phyloP scores from a whole-genome alignment of 352 stramenopile species.

The Phytophthora citricola region DNA sequence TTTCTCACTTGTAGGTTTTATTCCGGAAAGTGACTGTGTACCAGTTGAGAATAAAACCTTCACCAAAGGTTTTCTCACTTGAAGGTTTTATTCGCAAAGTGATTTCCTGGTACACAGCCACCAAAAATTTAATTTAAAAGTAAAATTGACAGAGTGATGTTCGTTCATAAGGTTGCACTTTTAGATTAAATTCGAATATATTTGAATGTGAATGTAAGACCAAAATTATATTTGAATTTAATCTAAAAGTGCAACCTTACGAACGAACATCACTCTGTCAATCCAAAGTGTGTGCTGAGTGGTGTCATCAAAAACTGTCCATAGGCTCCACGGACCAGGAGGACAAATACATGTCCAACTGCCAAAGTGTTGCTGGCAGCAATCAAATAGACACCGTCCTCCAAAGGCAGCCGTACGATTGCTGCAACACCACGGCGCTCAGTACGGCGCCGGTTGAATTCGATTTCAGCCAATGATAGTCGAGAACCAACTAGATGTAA shows the following conservation, averaged over 20 bases:
- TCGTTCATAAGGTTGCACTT: too few relatives aligned
- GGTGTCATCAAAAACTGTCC: not conserved
- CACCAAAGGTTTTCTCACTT: too few relatives aligned
- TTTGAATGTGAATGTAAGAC: not conserved
- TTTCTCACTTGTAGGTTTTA: too few relatives aligned
- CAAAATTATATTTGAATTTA: slow-evolving; percentile 6
- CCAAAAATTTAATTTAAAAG: too few relatives aligned
- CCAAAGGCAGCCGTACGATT: slow-evolving; percentile 1
- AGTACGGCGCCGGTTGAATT: slow-evolving; percentile 6
- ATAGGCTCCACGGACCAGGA: not conserved
- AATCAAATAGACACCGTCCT: slow-evolving; percentile 10
- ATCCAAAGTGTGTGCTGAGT: slow-evolving; percentile 7
- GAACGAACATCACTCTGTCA: slow-evolving; percentile 8
- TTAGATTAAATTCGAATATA: too few relatives aligned
- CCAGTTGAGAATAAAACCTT: too few relatives aligned
- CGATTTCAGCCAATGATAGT: not conserved
- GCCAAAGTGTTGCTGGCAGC: slow-evolving; percentile 11
- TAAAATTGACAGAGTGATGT: too few relatives aligned
- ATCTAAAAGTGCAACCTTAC: slow-evolving; percentile 10
- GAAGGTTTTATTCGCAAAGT: too few relatives aligned
- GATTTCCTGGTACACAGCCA: too few relatives aligned
- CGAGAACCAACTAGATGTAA: not conserved
- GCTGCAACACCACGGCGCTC: slow-evolving; percentile 4
- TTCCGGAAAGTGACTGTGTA: too few relatives aligned
- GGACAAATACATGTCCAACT: slow-evolving; percentile 8